phyloP scores from a whole-genome alignment of 768 basidiomycete genomes.

The Coprinopsis strossmayeri region DNA sequence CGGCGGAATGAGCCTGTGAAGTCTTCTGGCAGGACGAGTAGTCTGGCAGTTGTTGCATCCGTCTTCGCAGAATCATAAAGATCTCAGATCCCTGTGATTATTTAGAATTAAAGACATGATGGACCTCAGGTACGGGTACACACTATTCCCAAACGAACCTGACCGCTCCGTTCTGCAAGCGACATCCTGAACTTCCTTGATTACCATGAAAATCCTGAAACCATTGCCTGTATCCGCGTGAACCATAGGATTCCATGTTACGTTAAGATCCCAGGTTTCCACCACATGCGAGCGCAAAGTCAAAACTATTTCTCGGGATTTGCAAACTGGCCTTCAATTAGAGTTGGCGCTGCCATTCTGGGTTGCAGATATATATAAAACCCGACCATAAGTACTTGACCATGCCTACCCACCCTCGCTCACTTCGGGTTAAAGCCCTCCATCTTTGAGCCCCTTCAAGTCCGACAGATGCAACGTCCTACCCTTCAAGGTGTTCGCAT shows the following conservation, averaged over 20 bases:
- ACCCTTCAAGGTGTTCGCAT: constrained; percentile 73
- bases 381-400: constrained; percentile 6
- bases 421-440: constrained; percentile 10
- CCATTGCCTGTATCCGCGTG: constrained; percentile 26
- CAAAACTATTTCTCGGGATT: constrained; percentile 40
- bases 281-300: constrained; percentile 46
- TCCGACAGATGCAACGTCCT: constrained; percentile 57
- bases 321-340: constrained; percentile 18
- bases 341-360: constrained; percentile 26
- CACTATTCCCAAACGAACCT: constrained; percentile 27
- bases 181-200: constrained; percentile 25
- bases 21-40: not conserved
- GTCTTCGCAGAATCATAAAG: constrained; percentile 23
- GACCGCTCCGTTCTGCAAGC: constrained; percentile 35
- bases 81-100: constrained; percentile 35
- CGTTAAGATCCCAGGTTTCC: constrained; percentile 34
- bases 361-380: constrained; percentile 24
- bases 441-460: constrained; percentile 10
- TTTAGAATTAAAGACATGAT: constrained; percentile 31
- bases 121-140: constrained; percentile 28
- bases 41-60: constrained; percentile 10
- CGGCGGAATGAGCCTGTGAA: no score
- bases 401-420: constrained; percentile 8
- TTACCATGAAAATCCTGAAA: constrained; percentile 20
- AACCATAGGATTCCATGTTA: constrained; percentile 29